Evolutionary conservation across 352 stramenopile genomes (phyloP), one percentile per base, ranked within the genome.

Genomic region (Globisporangium iwayamae): DNA sequence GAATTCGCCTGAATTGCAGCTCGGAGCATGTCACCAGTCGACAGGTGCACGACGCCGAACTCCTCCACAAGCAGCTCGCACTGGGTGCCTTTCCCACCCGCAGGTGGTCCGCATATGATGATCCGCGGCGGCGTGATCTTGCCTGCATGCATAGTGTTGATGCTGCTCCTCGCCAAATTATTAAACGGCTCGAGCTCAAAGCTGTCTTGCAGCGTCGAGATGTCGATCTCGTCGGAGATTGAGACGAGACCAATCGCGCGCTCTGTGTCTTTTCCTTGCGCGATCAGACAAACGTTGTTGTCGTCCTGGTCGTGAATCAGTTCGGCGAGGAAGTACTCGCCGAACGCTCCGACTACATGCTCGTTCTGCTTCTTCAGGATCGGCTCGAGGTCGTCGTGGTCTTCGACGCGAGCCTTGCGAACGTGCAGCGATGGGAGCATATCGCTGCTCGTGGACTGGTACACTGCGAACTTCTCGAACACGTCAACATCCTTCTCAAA

Each of bases 51-150:
- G 8, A 98, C 76, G 46, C 92, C 90, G 69, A 94, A 97, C 67
- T 83, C 80, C 8, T 87, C 69, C 1, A 84, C 79, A 13, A 98
- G 87, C 7, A 89, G 67, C 72, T 97, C 88, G 68, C 93, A 94
- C 65, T 99, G 96, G 0, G 97, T 99, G 63, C 96, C 96, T 72
- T 99, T 99, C 60, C 97, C 96, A 36, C 89, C 88, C 18, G 92
- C 94, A 34, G 89, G 86, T 3, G 89, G 85, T 11, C 89, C 88
- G 47, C 73, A 70, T 28, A 91, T 78, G 39, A 87, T 58, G 41
- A 87, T 75, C 45, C 71, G 66, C 6, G 75, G 73, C 10, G 73
- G 72, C 28, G 78, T 82, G 36, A 89, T 54, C 20, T 79, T 69
- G 18, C 57, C 61, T 9, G 59, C 66, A 38, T 32, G 25, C 1